Evolutionary conservation across 768 basidiomycete species (phyloP).

Genomic region (Xerocomus spinulosus): DNA sequence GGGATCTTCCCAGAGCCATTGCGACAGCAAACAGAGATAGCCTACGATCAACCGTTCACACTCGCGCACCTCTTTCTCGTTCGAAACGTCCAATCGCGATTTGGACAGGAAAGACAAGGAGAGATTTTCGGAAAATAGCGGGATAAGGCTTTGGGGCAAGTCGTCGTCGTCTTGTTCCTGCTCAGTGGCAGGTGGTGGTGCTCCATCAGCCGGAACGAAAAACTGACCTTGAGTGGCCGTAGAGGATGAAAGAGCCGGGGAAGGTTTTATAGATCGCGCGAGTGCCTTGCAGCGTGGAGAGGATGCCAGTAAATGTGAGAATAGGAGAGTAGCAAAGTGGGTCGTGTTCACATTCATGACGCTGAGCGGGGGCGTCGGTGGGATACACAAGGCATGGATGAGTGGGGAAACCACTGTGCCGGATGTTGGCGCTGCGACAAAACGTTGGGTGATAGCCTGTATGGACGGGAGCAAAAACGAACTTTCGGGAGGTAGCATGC

Average conservation of each 20-base stretch:
- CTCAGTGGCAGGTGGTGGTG: constrained; percentile 32
- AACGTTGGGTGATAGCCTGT: not conserved
- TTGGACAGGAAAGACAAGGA: constrained; percentile 81
- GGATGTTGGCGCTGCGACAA: constrained; percentile 25
- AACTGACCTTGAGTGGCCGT: constrained; percentile 41
- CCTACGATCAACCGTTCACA: constrained; percentile 89
- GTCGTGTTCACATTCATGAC: constrained; percentile 55
- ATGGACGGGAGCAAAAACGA: not conserved
- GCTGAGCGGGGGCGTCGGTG: constrained; percentile 60
- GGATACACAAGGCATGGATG: constrained; percentile 59
- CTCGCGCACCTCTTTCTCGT: constrained; percentile 71
- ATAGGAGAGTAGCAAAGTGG: constrained; percentile 73
- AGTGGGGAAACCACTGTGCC: constrained; percentile 58
- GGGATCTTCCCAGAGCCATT: constrained; percentile 98
- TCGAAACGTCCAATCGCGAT: constrained; percentile 43
- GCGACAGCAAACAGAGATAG: constrained; percentile 76
- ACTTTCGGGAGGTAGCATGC: constrained; percentile 65
- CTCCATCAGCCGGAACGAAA: constrained; percentile 75
- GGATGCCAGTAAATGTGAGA: constrained; percentile 71
- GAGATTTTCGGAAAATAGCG: constrained; percentile 85
- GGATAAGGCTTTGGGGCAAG: constrained; percentile 67
- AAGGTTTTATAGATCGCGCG: constrained; percentile 62
- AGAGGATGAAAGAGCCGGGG: constrained; percentile 30
- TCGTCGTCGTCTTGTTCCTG: constrained; percentile 53
- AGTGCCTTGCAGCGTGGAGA: constrained; percentile 60